Evolutionary conservation across 805 yeast species (phyloP).

Genomic region (Brettanomyces bruxellensis): DNA sequence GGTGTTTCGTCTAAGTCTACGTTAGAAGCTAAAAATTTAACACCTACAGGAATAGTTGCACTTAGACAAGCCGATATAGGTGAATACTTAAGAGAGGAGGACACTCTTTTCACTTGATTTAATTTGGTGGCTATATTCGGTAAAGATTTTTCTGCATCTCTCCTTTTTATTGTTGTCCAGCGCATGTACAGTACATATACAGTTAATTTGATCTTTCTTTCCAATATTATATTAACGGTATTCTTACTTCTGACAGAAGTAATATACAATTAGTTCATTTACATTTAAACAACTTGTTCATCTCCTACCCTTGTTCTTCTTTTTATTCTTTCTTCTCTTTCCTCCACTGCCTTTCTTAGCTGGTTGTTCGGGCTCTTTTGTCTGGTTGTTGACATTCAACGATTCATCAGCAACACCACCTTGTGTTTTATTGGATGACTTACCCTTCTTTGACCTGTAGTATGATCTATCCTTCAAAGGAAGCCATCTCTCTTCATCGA

Average conservation of each 20-base stretch:
- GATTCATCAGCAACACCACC: slow-evolving; percentile 46
- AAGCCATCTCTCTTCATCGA: slow-evolving; percentile 83
- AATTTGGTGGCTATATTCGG: slow-evolving; percentile 1
- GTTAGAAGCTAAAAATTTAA: slow-evolving; percentile 74
- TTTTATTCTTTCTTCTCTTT: slow-evolving; percentile 22
- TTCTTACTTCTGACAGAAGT: neutral
- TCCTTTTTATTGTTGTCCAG: neutral
- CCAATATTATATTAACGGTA: no score
- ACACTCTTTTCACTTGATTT: slow-evolving; percentile 73
- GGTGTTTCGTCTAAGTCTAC: slow-evolving; percentile 94
- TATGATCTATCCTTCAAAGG: slow-evolving; percentile 80
- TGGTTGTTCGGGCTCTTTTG: slow-evolving; percentile 5
- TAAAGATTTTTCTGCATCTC: slow-evolving; percentile 8
- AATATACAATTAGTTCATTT: neutral
- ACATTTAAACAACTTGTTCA: neutral
- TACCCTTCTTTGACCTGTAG: slow-evolving; percentile 71
- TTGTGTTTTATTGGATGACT: slow-evolving; percentile 43
- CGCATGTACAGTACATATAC: no score
- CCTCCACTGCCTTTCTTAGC: slow-evolving; percentile 18
- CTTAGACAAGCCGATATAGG: slow-evolving; percentile 98
- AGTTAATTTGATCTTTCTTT: no score
- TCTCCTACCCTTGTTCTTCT: slow-evolving; percentile 20
- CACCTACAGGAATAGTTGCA: slow-evolving; percentile 91
- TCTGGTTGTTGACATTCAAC: slow-evolving; percentile 12
- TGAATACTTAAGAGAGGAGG: slow-evolving; percentile 96